Conservation (phyloP, 1,284 basidiomycete genomes). For the Puccinia sorghi region DNA sequence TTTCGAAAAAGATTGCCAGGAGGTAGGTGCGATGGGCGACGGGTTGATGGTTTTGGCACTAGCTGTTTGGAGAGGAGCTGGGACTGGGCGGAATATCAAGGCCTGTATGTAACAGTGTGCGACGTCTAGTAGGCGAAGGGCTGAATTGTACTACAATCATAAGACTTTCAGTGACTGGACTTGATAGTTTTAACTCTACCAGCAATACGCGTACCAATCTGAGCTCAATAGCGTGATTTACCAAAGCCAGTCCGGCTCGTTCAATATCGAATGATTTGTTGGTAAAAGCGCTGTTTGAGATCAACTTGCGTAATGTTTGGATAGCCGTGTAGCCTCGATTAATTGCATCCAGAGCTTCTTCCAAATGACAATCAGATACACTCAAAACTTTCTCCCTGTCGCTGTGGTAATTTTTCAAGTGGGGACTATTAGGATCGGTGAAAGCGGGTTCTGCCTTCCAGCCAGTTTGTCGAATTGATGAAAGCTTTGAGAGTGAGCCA, state of each 20-base stretch:
- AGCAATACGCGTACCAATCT: constrained; percentile 22
- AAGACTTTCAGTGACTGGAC: constrained; percentile 15
- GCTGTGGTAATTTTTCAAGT: neutral
- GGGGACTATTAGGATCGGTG: neutral
- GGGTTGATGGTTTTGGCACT: constrained; percentile 31
- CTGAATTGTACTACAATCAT: constrained; percentile 37
- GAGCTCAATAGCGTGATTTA: constrained; percentile 46
- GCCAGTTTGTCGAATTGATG: constrained; percentile 27
- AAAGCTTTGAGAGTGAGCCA: constrained; percentile 27
- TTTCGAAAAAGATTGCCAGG: constrained; percentile 30
- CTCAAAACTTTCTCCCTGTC: neutral
- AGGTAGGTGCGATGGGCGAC: constrained; percentile 22
- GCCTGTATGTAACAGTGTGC: constrained; percentile 38
- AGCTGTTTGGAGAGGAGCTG: neutral
- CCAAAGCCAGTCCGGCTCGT: constrained; percentile 43
- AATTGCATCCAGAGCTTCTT: constrained; percentile 25
- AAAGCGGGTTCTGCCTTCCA: constrained; percentile 31
- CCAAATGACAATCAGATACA: neutral
- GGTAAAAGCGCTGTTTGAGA: neutral
- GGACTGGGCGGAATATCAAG: constrained; percentile 5
- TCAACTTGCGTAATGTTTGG: constrained; percentile 31
- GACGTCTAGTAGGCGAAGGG: constrained; percentile 40
- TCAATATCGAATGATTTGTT: constrained; percentile 29
- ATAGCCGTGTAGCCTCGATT: constrained; percentile 24
- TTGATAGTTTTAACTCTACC: neutral